Conservation (phyloP, 2,329 filamentous ascomycete genomes). For the Arachnomyces sp. region DNA sequence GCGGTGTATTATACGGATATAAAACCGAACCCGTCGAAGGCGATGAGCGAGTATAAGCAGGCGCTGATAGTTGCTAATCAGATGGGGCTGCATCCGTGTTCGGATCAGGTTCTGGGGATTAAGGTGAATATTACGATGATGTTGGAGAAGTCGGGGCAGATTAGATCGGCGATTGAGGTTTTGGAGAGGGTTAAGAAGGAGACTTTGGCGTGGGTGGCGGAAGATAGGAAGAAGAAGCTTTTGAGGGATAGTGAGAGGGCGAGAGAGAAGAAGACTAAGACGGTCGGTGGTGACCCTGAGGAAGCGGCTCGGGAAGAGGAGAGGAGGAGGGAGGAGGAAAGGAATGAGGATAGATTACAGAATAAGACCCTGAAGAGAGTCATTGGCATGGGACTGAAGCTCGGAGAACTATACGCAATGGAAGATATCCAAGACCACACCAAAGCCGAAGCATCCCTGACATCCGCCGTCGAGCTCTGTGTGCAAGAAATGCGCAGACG, state of each 20-base stretch:
- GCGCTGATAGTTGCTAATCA: conserved; percentile 67
- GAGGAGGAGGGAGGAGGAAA: conserved; percentile 14
- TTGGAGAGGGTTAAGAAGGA: conserved; percentile 68
- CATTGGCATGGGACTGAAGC: conserved; percentile 69
- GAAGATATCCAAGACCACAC: conserved; percentile 66
- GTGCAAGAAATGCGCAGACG: conserved; percentile 66
- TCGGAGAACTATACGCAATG: conserved; percentile 73
- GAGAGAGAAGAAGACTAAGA: conserved; percentile 6
- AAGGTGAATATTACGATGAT: conserved; percentile 73
- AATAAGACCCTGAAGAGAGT: conserved; percentile 51
- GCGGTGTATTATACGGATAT: conserved; percentile 83
- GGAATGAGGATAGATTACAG: conserved; percentile 39
- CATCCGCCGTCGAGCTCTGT: conserved; percentile 73
- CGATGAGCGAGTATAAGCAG: conserved; percentile 73
- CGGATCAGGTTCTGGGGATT: conserved; percentile 82
- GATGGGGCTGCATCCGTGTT: conserved; percentile 74
- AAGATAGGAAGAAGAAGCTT: conserved; percentile 17
- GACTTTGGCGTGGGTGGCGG: conserved; percentile 42
- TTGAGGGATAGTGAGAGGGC: conserved; percentile 11
- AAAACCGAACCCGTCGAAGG: conserved; percentile 62
- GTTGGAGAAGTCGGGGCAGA: conserved; percentile 67
- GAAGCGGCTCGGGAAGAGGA: conserved; percentile 11
- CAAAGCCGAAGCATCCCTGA: conserved; percentile 63
- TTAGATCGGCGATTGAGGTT: conserved; percentile 63
- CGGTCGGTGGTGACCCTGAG: conserved; percentile 14